These are phyloP conservation scores for Symbiodinium pilosum DNA, from an alignment of 73 alveolate species.

Conservation along the genomic window DNA sequence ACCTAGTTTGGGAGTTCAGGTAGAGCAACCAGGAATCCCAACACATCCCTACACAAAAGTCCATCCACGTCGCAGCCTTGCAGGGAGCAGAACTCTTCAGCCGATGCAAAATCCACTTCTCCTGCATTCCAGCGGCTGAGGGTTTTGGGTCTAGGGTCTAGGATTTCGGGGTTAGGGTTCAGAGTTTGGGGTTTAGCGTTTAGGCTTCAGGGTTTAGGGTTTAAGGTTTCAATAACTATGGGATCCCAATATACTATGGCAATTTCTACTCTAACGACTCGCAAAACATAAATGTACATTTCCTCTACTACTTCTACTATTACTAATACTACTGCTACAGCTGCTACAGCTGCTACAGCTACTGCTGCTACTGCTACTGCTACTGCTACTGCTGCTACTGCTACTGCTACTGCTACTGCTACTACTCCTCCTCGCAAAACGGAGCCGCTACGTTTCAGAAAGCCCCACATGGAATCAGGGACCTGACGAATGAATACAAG, in stretches of 20 bases:
- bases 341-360: no score
- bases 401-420: no score
- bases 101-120: not conserved
- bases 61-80: constrained; percentile 31
- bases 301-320: not conserved
- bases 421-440: no score
- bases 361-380: no score
- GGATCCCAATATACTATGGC: not conserved
- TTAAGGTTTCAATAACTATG: not conserved
- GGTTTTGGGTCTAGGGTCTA: no score
- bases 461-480: no score
- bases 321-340: not conserved
- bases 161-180: not conserved
- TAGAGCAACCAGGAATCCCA: no score
- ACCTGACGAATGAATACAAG: no score
- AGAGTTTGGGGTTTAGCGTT: not conserved
- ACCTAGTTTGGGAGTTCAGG: no score
- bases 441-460: no score
- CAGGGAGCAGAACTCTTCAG: constrained; percentile 18
- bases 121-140: not conserved
- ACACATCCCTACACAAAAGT: no score
- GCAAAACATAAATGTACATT: no score
- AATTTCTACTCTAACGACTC: not conserved
- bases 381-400: not conserved
- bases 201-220: not conserved